Evolutionary conservation across 495 filamentous ascomycete species (phyloP).

Genomic region (Aspergillus panamensis): DNA sequence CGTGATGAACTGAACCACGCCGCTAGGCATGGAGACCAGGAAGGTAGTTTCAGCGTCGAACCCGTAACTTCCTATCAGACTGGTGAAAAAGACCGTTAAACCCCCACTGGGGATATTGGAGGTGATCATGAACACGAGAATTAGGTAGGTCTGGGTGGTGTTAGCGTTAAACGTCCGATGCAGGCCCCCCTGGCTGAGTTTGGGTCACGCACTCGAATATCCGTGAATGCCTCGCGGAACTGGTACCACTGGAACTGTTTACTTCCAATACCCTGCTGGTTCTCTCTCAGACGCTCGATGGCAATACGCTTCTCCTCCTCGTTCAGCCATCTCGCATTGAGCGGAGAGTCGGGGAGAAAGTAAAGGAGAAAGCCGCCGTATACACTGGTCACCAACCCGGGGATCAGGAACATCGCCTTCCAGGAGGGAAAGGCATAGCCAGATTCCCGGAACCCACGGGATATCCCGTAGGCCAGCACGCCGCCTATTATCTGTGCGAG

Average conservation of each 20-base stretch:
- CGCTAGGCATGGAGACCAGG: not conserved
- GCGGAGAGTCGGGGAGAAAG: not conserved
- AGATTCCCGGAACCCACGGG: too few species aligned
- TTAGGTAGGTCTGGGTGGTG: not conserved
- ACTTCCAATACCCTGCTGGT: not conserved
- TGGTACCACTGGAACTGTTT: not conserved
- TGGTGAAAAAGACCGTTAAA: not conserved
- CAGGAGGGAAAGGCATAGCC: not conserved
- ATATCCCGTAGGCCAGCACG: not conserved
- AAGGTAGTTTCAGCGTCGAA: not conserved
- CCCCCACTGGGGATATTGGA: not conserved
- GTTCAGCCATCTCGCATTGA: not conserved
- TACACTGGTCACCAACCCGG: too few species aligned
- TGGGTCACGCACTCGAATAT: not conserved
- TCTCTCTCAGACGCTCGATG: not conserved
- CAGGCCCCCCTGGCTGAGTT: too few species aligned
- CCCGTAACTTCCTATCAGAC: not conserved
- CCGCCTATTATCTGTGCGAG: not conserved
- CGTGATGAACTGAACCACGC: not conserved
- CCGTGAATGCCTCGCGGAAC: not conserved
- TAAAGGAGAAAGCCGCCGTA: not conserved
- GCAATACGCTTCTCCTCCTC: not conserved
- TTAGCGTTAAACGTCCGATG: too few species aligned
- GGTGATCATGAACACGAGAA: not conserved
- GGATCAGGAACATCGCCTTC: not conserved